Conservation (phyloP, 2,329 filamentous ascomycete species). For the Gnomoniopsis smithogilvyi region DNA sequence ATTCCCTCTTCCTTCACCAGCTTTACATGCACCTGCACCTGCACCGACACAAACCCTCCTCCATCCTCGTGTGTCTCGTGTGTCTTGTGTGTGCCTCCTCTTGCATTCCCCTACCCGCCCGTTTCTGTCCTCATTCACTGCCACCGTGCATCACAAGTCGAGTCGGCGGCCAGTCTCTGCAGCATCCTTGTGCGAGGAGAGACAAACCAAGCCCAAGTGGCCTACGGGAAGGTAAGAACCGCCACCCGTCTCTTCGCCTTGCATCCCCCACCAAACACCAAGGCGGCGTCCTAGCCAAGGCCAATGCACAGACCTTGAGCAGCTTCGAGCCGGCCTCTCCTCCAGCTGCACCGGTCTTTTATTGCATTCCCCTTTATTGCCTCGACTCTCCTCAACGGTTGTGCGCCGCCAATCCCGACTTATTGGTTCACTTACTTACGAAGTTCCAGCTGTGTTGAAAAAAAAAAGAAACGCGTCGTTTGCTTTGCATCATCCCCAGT, state of each 20-base stretch:
- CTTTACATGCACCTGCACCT: conserved; percentile 9
- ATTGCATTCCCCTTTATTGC: background rate
- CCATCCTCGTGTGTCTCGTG: background rate
- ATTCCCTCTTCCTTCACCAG: conserved; percentile 9
- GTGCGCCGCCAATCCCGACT: background rate
- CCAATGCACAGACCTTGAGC: background rate
- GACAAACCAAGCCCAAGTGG: background rate
- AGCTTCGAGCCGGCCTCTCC: conserved; percentile 1
- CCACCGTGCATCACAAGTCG: conserved; percentile 1
- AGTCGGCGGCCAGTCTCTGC: conserved; percentile 3
- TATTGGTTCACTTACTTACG: background rate
- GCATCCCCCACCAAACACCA: background rate
- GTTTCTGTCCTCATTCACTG: background rate
- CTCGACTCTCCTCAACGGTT: background rate
- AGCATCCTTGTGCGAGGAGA: conserved; percentile 8
- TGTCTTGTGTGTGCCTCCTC: background rate
- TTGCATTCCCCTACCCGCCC: background rate
- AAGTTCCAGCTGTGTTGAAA: background rate
- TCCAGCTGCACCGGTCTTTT: background rate
- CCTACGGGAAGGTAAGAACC: conserved; percentile 4
- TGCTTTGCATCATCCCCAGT: background rate
- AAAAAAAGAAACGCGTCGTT: background rate
- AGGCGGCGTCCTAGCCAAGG: background rate
- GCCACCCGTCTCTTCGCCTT: background rate
- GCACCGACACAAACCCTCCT: background rate